Evolutionary conservation across 2,329 filamentous ascomycete genomes (phyloP).

Genomic region (Thielaviopsis punctulata): DNA sequence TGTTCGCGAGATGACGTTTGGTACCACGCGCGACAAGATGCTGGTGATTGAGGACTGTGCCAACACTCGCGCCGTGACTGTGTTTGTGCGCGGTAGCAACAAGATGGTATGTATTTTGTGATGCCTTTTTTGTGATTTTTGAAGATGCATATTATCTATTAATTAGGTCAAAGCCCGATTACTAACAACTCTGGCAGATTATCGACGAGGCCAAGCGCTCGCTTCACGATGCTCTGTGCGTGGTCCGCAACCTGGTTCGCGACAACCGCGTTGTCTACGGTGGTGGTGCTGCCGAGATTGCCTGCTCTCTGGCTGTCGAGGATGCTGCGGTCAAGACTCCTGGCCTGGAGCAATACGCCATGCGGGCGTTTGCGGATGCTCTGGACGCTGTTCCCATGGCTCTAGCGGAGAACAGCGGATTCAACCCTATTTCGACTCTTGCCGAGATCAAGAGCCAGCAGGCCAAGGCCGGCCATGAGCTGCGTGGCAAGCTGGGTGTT

Average conservation of each 20-base stretch:
- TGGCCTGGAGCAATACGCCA: constrained; percentile 96
- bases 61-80: constrained; percentile 88
- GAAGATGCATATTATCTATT: not conserved
- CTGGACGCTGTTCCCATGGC: constrained; percentile 90
- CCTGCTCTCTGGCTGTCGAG: constrained; percentile 90
- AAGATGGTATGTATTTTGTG: constrained; percentile 63
- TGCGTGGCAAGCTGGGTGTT: constrained; percentile 58
- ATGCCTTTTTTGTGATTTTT: not conserved
- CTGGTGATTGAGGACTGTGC: constrained; percentile 98
- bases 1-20: constrained; percentile 89
- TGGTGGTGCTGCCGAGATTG: constrained; percentile 90
- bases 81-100: constrained; percentile 94
- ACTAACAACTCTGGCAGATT: constrained; percentile 40
- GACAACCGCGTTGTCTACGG: constrained; percentile 98
- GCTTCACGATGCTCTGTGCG: constrained; percentile 90
- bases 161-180: not conserved
- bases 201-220: constrained; percentile 98
- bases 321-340: constrained; percentile 88
- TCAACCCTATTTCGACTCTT: constrained; percentile 89
- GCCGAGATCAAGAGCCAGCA: constrained; percentile 93
- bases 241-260: constrained; percentile 86
- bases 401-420: constrained; percentile 87
- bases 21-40: constrained; percentile 98
- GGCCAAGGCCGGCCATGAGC: constrained; percentile 47
- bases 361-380: constrained; percentile 93